A percentile compares a stretch with the other conserved stretches of the same genome.
Evolutionary conservation across 1,284 basidiomycete genomes (phyloP).

Genomic region (Vanrija sp.): DNA sequence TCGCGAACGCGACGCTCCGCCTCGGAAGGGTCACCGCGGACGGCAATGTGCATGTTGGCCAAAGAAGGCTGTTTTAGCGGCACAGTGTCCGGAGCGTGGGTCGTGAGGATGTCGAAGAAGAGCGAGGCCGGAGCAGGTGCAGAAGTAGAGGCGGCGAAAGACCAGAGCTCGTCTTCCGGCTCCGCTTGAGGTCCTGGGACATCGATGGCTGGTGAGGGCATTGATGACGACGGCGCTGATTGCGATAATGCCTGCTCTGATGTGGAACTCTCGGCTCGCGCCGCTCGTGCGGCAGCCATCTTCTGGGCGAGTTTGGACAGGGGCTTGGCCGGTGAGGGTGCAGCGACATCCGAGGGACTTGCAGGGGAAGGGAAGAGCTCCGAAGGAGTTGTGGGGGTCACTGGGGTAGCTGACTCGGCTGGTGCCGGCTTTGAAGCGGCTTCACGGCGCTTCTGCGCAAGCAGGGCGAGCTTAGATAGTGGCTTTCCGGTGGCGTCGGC

Average conservation of each 20-base stretch:
- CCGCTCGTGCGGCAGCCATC: constrained; percentile 46
- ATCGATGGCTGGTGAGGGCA: no score
- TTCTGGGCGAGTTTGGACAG: constrained; percentile 56
- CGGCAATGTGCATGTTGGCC: constrained; percentile 30
- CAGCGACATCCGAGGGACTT: constrained; percentile 56
- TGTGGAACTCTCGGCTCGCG: neutral
- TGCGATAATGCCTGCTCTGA: no score
- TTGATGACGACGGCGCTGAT: no score
- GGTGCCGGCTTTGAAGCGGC: constrained; percentile 13
- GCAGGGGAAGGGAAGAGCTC: constrained; percentile 6
- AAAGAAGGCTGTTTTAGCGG: constrained; percentile 12
- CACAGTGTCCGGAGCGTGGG: constrained; percentile 7
- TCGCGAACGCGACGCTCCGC: constrained; percentile 29
- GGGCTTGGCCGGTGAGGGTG: constrained; percentile 42
- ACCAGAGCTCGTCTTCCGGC: constrained; percentile 3
- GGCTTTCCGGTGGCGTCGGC: constrained; percentile 34
- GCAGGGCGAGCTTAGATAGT: constrained; percentile 65
- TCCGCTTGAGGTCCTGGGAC: neutral
- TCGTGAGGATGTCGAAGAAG: constrained; percentile 45
- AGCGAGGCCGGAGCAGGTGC: constrained; percentile 20
- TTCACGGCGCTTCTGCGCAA: constrained; percentile 60
- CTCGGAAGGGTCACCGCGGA: constrained; percentile 24
- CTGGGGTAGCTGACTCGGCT: neutral
- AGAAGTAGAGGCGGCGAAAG: neutral
- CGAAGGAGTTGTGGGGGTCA: constrained; percentile 4